Evolutionary conservation across 2,329 filamentous ascomycete genomes (phyloP).

Genomic region (Hymenoscyphus scutula): DNA sequence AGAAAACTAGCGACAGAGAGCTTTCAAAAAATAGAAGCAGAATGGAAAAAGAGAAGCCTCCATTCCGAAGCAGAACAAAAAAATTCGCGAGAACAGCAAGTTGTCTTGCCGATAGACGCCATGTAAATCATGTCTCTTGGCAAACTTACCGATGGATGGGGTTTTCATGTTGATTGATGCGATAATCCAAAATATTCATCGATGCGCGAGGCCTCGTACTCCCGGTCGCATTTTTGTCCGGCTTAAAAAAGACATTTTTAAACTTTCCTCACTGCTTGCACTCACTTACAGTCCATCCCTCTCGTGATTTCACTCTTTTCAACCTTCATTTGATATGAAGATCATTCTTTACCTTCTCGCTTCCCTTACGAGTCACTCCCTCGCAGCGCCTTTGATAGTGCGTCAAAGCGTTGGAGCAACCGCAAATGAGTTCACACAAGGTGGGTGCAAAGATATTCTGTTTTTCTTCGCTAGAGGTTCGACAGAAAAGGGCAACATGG

Average conservation of each 20-base stretch:
- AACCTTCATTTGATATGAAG: background rate
- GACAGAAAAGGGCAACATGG: constrained; percentile 46
- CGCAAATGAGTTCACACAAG: constrained; percentile 18
- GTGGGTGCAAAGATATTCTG: constrained; percentile 41
- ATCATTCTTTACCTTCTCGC: background rate
- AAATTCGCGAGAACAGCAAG: too few relatives aligned
- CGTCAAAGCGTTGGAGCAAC: background rate
- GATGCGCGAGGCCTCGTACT: background rate
- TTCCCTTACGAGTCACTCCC: background rate
- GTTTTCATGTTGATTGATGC: too few relatives aligned
- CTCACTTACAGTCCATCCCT: background rate
- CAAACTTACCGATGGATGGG: too few relatives aligned
- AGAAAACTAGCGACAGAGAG: too few relatives aligned
- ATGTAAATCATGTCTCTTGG: too few relatives aligned
- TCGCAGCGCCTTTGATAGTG: background rate
- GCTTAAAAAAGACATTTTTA: background rate
- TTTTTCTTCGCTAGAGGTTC: constrained; percentile 48
- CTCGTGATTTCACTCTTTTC: background rate
- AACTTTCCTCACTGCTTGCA: background rate
- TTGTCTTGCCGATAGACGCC: too few relatives aligned
- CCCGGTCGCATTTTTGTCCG: background rate
- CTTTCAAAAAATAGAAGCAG: too few relatives aligned
- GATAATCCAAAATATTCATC: too few relatives aligned
- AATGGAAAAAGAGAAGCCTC: too few relatives aligned
- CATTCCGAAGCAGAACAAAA: too few relatives aligned